Conservation (phyloP, 78 protist species). For the Creolimax fragrantissima region DNA sequence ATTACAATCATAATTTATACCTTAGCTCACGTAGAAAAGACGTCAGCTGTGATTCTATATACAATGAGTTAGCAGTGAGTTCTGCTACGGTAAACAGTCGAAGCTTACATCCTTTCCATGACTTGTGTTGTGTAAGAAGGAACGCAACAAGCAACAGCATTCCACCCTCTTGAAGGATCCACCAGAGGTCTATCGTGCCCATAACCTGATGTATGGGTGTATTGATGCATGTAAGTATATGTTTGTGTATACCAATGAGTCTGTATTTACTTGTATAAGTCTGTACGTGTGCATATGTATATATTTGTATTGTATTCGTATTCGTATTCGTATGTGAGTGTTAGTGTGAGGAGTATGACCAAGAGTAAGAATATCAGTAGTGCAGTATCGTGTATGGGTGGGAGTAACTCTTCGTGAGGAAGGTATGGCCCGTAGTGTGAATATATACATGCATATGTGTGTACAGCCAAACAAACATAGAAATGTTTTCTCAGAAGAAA, state of each 20-base stretch:
- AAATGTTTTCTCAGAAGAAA: neutral
- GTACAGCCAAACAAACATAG: neutral
- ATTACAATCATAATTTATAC: no score
- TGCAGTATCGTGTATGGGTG: no score
- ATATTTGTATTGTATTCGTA: neutral
- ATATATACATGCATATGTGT: neutral
- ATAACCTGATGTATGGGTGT: neutral
- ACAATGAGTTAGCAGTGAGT: neutral
- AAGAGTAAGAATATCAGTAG: no score
- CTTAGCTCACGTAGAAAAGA: neutral
- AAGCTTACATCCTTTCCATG: constrained; percentile 34
- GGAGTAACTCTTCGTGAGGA: no score
- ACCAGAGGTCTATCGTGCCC: constrained; percentile 50
- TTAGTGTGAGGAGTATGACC: no score
- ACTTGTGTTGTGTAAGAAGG: constrained; percentile 19
- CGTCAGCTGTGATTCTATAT: neutral
- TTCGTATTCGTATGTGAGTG: no score
- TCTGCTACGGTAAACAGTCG: constrained; percentile 35
- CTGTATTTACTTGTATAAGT: neutral
- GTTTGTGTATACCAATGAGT: neutral
- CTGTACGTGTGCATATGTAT: neutral
- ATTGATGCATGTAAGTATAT: neutral
- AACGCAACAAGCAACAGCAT: constrained; percentile 23
- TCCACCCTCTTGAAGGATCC: constrained; percentile 56
- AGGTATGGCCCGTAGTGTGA: no score